These are phyloP conservation scores for Coemansia sp. DNA, from an alignment of 192 early-diverging fungal genomes.

Conservation along the genomic window DNA sequence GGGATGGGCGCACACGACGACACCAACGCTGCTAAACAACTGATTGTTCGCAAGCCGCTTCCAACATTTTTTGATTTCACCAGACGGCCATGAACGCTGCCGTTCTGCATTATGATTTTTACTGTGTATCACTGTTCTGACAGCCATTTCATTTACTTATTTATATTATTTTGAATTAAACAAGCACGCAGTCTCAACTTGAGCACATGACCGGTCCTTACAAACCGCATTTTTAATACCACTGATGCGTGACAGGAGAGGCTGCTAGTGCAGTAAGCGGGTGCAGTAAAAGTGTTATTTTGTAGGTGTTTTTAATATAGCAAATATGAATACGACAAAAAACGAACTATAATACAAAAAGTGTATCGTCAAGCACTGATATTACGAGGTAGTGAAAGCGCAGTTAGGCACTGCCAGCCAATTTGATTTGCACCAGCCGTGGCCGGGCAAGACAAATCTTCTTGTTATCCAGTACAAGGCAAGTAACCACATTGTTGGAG, in stretches of 20 bases:
- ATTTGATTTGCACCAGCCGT: slow-evolving; percentile 30
- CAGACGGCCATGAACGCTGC: background rate
- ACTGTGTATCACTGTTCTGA: background rate
- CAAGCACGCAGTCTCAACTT: background rate
- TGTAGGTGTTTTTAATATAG: background rate
- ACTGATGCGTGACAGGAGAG: background rate
- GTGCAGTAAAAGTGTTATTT: too few species aligned
- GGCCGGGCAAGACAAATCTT: slow-evolving; percentile 42
- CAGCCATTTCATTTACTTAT: background rate
- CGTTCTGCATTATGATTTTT: background rate
- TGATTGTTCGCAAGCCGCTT: slow-evolving; percentile 6
- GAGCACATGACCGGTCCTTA: background rate
- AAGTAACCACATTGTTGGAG: slow-evolving; percentile 8
- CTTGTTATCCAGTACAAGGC: slow-evolving; percentile 41
- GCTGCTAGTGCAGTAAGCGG: too few species aligned
- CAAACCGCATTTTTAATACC: background rate
- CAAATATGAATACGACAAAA: background rate
- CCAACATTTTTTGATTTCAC: slow-evolving; percentile 27
- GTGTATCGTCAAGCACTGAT: background rate
- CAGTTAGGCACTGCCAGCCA: background rate
- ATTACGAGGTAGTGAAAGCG: background rate
- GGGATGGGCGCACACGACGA: background rate
- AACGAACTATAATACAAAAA: background rate
- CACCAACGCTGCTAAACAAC: slow-evolving; percentile 8
- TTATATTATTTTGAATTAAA: slow-evolving; percentile 1